Base-by-base conservation (phyloP, 768 basidiomycete genomes). In the Lentinula lateritia region DNA sequence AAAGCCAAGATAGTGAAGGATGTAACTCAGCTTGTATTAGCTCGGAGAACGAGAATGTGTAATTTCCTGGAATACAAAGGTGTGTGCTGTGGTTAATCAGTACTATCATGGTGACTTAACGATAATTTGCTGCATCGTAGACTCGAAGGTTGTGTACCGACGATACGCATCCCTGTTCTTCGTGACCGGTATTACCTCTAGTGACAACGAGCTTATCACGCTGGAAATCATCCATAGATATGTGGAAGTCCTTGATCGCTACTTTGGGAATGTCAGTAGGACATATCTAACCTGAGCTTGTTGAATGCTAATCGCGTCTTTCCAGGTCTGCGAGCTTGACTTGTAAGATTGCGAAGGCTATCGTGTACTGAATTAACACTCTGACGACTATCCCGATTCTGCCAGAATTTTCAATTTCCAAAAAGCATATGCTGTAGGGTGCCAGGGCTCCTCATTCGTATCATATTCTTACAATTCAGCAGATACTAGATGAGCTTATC, bases 61-160 rank as follows among this genome's bases (percentile, higher is more conserved):
- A 98, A 98, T 75, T 90, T 98, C 69, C 74, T 98, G 43, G 96
- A 98, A 72, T 97, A 97, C 79, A 97, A 95, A 78, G 95, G 95
- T 89, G 62, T 66, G 83, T 64, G 32, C 28, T 67, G 74, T 74
- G 34, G 72, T 74, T 64, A 72, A 76, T 20, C 64, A 78, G 13
- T 76, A 23, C 42, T 12, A 58, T 12, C 16, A 9, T 16, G 34
- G 13, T 39, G 28, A 28, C 28, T 28, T 28, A 28, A 4, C 2
- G 2, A 28, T 32, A 16, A 15, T 65, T 18, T 66, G 80, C 86
- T 63, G 88, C 83, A 61, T 86, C 86, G 36, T 85, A 89, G 66
- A 84, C 87, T 53, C 58, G 53, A 89, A 96, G 80, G 87, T 98
- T 63, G 90, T 97, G 23, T 98, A 98, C 76, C 83, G 94, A 50